Evolutionary conservation across 805 yeast species (phyloP).

Genomic region (Cyberlindnera xylosilytica): DNA sequence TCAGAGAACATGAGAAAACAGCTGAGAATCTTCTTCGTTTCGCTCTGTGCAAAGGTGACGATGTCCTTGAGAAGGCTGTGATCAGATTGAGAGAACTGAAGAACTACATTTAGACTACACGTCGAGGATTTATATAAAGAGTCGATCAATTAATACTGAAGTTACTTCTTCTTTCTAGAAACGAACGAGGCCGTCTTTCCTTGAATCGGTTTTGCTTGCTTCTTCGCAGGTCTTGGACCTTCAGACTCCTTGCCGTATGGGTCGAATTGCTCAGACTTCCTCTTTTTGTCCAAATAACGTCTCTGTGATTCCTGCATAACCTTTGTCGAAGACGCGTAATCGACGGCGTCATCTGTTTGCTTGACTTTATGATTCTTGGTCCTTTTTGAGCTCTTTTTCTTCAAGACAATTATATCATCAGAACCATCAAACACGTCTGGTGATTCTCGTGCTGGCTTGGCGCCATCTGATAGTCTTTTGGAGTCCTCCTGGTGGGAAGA

Average conservation of each 20-base stretch:
- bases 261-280: slow-evolving; percentile 43
- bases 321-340: slow-evolving; percentile 43
- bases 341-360: slow-evolving; percentile 31
- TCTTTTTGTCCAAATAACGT: slow-evolving; percentile 32
- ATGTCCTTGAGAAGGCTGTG: slow-evolving; percentile 76
- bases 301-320: slow-evolving; percentile 29
- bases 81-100: slow-evolving; percentile 67
- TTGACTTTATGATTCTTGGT: slow-evolving; percentile 7
- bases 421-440: slow-evolving; percentile 19
- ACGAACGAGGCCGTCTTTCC: slow-evolving; percentile 26
- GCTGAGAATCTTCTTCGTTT: slow-evolving; percentile 87
- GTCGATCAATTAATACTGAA: no score
- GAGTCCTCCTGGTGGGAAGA: no score
- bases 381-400: slow-evolving; percentile 10
- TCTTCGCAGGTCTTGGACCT: slow-evolving; percentile 56
- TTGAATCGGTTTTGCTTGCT: slow-evolving; percentile 18
- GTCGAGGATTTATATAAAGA: no score
- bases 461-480: no score
- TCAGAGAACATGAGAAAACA: slow-evolving; percentile 63
- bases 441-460: no score
- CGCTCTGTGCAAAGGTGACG: slow-evolving; percentile 94
- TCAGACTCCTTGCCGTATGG: slow-evolving; percentile 51
- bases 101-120: slow-evolving; percentile 45
- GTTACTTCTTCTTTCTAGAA: slow-evolving; percentile 17
- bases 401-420: slow-evolving; percentile 25